Conservation (phyloP, 2,329 filamentous ascomycete genomes). For the Exserohilum turcica region DNA sequence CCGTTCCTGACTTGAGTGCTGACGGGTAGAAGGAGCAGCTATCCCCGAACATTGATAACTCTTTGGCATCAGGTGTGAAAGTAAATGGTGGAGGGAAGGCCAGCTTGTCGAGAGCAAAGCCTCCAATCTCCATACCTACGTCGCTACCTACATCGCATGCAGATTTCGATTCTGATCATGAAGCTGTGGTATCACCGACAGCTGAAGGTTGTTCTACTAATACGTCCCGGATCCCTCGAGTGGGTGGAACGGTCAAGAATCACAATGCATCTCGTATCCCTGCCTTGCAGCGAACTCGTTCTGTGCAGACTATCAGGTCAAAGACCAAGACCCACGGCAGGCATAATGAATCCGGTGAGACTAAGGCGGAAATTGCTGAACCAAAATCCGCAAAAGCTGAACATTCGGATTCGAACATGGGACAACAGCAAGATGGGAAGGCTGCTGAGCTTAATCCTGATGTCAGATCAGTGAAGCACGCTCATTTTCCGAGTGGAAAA, state of each 20-base stretch:
- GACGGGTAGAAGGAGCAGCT: constrained; percentile 22
- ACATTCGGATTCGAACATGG: neutral
- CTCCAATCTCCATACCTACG: constrained; percentile 29
- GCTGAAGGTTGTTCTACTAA: constrained; percentile 13
- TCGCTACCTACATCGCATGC: constrained; percentile 9
- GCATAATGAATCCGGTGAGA: constrained; percentile 1
- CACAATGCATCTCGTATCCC: constrained; percentile 14
- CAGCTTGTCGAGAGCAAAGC: constrained; percentile 19
- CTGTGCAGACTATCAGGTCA: constrained; percentile 10
- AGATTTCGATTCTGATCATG: constrained; percentile 1
- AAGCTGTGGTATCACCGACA: constrained; percentile 1
- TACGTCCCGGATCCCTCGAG: constrained; percentile 37
- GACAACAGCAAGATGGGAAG: neutral
- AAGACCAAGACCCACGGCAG: neutral
- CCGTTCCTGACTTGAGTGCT: constrained; percentile 17
- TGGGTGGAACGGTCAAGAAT: constrained; percentile 6
- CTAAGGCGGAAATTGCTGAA: neutral
- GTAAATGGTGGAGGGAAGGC: neutral
- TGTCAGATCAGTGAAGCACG: neutral
- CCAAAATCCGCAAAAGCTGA: neutral
- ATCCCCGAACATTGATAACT: neutral
- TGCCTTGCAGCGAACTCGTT: constrained; percentile 25
- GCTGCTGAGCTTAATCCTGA: neutral
- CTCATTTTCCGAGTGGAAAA: neutral
- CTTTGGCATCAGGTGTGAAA: neutral